phyloP scores from a whole-genome alignment of 768 basidiomycete genomes.

The Tricholoma matsutake region DNA sequence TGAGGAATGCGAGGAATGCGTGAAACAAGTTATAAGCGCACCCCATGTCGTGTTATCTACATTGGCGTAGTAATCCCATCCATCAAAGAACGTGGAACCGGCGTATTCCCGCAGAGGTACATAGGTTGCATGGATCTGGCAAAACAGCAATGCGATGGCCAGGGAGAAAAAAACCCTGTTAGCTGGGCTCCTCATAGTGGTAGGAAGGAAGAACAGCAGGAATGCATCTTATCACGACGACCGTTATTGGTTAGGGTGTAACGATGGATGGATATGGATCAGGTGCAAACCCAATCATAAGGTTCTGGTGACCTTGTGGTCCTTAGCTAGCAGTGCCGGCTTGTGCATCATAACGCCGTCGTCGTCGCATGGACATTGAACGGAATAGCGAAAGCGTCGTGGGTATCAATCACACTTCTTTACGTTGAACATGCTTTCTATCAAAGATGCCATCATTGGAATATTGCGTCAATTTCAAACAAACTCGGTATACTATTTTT shows the following conservation, averaged over 20 bases:
- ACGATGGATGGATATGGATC: neutral
- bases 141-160: conserved; percentile 1
- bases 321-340: too few species aligned
- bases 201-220: conserved; percentile 1
- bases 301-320: neutral
- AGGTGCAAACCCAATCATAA: neutral
- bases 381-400: neutral
- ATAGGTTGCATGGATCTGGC: conserved; percentile 21
- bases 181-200: conserved; percentile 4
- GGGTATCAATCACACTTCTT: neutral
- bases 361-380: neutral
- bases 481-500: too few species aligned
- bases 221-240: neutral
- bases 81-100: conserved; percentile 46
- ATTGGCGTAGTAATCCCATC: conserved; percentile 47
- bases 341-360: neutral
- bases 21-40: conserved; percentile 5
- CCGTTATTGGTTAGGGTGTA: neutral
- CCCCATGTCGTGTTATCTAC: conserved; percentile 44
- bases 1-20: neutral
- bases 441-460: too few species aligned
- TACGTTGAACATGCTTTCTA: too few species aligned
- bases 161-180: neutral
- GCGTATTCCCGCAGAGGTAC: conserved; percentile 40
- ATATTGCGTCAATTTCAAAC: too few species aligned